These are phyloP conservation scores for Pythium brachiatum DNA, from an alignment of 352 stramenopile species.

Conservation along the genomic window DNA sequence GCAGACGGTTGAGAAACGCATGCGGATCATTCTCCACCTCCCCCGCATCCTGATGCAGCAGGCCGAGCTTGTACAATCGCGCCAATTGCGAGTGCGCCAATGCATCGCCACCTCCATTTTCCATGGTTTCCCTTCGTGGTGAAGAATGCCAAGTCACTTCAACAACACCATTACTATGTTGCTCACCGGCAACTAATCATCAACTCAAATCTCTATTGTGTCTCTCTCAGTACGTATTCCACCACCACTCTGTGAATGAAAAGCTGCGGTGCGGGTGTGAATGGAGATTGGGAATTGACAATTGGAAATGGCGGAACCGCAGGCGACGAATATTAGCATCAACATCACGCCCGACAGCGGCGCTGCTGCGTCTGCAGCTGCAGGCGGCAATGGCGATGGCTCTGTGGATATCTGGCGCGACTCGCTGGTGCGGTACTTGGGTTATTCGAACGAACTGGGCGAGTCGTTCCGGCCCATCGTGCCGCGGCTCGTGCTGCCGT, in stretches of 20 bases:
- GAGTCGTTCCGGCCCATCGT: slow-evolving; percentile 84
- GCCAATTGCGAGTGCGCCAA: slow-evolving; percentile 49
- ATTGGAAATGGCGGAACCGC: slow-evolving; percentile 6
- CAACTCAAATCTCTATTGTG: not conserved
- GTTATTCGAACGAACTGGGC: slow-evolving; percentile 89
- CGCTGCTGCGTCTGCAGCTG: not conserved
- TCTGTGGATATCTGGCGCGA: slow-evolving; percentile 76
- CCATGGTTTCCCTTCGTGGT: slow-evolving; percentile 4
- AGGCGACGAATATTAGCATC: not conserved
- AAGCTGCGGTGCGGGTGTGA: not conserved
- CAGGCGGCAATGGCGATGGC: slow-evolving; percentile 9
- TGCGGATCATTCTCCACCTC: slow-evolving; percentile 29
- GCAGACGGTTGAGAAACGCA: slow-evolving; percentile 26
- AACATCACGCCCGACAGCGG: not conserved
- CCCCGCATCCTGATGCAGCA: slow-evolving; percentile 33
- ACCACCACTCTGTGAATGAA: slow-evolving; percentile 3
- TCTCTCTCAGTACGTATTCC: not conserved
- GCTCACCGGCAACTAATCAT: not conserved
- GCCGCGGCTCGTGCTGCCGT: slow-evolving; percentile 63
- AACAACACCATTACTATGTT: not conserved
- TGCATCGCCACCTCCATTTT: slow-evolving; percentile 28
- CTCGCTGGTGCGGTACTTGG: slow-evolving; percentile 83
- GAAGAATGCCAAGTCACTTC: not conserved
- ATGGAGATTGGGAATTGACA: not conserved
- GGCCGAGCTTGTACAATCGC: slow-evolving; percentile 44